Base-by-base conservation (phyloP, 2,329 filamentous ascomycete species). In the Fusarium xyrophilum region DNA sequence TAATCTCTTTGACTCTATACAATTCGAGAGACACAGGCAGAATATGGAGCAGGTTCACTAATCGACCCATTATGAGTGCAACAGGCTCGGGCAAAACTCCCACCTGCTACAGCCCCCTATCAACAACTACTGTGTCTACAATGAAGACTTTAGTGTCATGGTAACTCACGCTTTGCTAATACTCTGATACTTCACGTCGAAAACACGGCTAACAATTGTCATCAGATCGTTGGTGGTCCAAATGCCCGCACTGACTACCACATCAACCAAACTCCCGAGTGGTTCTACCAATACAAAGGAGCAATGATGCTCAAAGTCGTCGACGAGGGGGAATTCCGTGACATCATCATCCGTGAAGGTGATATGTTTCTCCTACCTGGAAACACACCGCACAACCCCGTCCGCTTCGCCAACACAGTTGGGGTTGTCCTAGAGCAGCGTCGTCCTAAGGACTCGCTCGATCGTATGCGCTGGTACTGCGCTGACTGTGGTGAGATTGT, bases 211-310 rank as follows among this genome's bases (percentile, higher is more conserved):
- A 50, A 63, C 36, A 42, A 27, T 15, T 54, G 42, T 50, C 15
- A 21, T 15, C 12, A 89, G 91, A 93, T 97, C 74, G 94, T 99
- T 67, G 96, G 96, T 77, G 96, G 96, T 15, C 96, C 96, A 75
- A 98, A 98, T 80, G 93, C 93, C 65, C 89, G 96, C 69, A 97
- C 94, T 58, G 96, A 98, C 84, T 99, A 97, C 84, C 96, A 98
- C 85, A 95, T 98, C 86, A 98, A 98, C 85, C 84, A 89, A 74
- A 98, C 95, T 1, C 89, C 96, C 15, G 96, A 98, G 80, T 98
- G 94, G 90, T 99, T 98, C 88, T 98, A 96, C 85, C 95, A 98
- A 81, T 89, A 97, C 86, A 89, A 90, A 74, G 96, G 96, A 70
- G 89, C 91, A 70, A 97, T 98, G 95, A 85, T 96, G 60, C 90